These are phyloP conservation scores for Sphaerulina populicola DNA, from an alignment of 2,329 filamentous ascomycete genomes.

Conservation along the genomic window DNA sequence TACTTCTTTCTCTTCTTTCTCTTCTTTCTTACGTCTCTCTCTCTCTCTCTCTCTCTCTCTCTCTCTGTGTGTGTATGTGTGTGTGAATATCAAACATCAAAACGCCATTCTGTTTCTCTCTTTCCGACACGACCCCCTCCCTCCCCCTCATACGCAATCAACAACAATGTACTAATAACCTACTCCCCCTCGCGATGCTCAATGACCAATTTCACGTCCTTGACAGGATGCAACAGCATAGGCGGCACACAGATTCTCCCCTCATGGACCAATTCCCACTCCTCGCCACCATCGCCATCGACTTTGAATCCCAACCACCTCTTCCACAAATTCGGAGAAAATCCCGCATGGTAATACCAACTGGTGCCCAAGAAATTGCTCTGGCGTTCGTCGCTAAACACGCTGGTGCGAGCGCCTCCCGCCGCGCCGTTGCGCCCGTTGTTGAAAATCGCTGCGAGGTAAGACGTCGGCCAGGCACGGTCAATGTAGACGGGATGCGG, in stretches of 20 bases:
- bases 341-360: conserved; percentile 49
- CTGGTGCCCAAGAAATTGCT: conserved; percentile 47
- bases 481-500: conserved; percentile 52
- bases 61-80: too few species aligned
- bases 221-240: conserved; percentile 45
- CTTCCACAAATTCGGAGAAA: conserved; percentile 48
- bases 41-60: too few species aligned
- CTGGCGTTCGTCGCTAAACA: conserved; percentile 46
- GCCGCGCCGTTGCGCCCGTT: conserved; percentile 46
- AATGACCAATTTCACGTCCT: conserved; percentile 43
- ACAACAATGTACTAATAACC: too few species aligned
- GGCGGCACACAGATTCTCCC: conserved; percentile 44
- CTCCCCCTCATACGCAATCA: too few species aligned
- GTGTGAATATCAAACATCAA: too few species aligned
- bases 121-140: too few species aligned
- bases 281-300: conserved; percentile 44
- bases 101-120: too few species aligned
- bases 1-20: too few species aligned
- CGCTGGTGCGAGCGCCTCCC: conserved; percentile 41
- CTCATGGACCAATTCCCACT: conserved; percentile 38
- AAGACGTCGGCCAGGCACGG: conserved; percentile 47
- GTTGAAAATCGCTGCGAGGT: conserved; percentile 50
- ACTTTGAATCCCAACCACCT: conserved; percentile 49
- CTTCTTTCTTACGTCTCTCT: too few species aligned
- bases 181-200: conserved; percentile 33